A percentile compares a stretch with the other conserved stretches of the same genome.
phyloP scores from a whole-genome alignment of 257 asterid species.

The Voacanga thouarsii region DNA sequence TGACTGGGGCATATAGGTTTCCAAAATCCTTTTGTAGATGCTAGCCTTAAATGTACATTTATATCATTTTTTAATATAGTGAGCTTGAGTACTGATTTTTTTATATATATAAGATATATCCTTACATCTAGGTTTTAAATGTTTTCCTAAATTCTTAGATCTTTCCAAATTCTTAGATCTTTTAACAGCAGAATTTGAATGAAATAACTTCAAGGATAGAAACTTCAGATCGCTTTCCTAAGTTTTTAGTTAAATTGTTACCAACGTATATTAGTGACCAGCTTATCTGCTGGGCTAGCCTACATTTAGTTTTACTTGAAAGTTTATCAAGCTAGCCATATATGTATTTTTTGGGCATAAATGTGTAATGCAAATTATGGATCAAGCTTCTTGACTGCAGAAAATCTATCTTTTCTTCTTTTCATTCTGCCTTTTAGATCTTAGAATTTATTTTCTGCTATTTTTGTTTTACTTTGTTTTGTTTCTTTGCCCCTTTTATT shows the following conservation, averaged over 20 bases:
- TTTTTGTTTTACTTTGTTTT: neutral
- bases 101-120: neutral
- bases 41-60: neutral
- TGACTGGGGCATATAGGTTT: neutral
- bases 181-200: neutral
- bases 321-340: neutral
- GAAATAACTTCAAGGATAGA: neutral
- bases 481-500: neutral
- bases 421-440: neutral
- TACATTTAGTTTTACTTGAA: neutral
- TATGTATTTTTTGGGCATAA: neutral
- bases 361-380: neutral
- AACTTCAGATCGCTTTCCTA: slow-evolving; percentile 3
- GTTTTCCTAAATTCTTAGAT: no score
- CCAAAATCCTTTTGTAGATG: neutral
- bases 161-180: neutral
- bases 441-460: slow-evolving; percentile 1
- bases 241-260: neutral
- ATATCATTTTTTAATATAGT: neutral
- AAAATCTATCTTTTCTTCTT: no score
- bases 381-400: neutral
- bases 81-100: neutral
- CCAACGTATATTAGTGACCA: neutral
- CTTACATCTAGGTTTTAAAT: neutral
- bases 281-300: neutral